phyloP scores from a whole-genome alignment of 2,329 filamentous ascomycete species.

The Pseudogymnoascus sp. region DNA sequence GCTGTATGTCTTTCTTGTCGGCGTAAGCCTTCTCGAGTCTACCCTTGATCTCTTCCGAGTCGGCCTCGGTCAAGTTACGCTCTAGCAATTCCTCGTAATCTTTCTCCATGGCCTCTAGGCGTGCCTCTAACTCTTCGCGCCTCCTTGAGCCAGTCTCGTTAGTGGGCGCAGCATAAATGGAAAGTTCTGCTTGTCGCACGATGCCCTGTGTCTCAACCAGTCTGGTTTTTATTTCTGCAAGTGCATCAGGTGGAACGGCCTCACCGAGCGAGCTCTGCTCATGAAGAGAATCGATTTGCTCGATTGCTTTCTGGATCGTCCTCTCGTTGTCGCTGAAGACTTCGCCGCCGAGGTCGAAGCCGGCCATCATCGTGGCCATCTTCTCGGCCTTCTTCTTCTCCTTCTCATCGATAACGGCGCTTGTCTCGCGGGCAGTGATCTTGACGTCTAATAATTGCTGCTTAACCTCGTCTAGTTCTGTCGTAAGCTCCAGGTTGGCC shows the following conservation, averaged over 20 bases:
- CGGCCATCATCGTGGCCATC: constrained; percentile 99
- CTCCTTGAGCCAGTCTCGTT: constrained; percentile 58
- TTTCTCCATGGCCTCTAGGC: constrained; percentile 63
- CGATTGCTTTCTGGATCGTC: constrained; percentile 72
- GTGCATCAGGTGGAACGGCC: constrained; percentile 69
- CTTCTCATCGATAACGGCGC: constrained; percentile 85
- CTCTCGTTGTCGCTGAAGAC: constrained; percentile 91
- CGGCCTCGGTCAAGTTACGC: constrained; percentile 66
- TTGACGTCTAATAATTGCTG: constrained; percentile 91
- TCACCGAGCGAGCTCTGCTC: constrained; percentile 71
- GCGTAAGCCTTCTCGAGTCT: constrained; percentile 69
- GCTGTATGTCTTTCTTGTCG: constrained; percentile 64
- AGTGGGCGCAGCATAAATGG: constrained; percentile 58
- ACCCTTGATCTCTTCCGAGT: constrained; percentile 76
- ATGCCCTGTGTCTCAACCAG: constrained; percentile 86
- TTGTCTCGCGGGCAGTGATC: constrained; percentile 93
- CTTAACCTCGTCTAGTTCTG: constrained; percentile 89
- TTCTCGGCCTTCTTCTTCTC: constrained; percentile 98
- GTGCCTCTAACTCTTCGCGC: constrained; percentile 66
- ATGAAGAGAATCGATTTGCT: constrained; percentile 70
- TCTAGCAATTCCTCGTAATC: constrained; percentile 79
- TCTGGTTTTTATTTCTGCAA: constrained; percentile 66
- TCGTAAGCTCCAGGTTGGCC: constrained; percentile 84
- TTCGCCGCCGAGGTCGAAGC: constrained; percentile 87
- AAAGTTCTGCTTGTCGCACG: constrained; percentile 84